Conservation (phyloP, 2,329 filamentous ascomycete genomes). For the Fusarium sp. region DNA sequence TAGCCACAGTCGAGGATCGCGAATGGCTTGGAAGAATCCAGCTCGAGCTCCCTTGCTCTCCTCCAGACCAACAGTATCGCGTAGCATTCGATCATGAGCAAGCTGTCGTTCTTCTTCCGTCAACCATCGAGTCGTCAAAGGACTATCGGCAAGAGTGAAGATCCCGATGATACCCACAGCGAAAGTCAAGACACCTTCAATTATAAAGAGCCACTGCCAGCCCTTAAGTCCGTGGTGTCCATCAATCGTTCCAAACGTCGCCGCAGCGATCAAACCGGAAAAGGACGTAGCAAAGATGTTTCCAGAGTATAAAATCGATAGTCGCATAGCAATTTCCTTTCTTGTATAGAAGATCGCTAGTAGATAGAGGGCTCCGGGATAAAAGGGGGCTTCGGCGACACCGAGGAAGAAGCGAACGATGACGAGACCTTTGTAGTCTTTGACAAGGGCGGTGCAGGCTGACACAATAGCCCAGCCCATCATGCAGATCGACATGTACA, state of each 20-base stretch:
- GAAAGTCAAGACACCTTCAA: slow-evolving; percentile 48
- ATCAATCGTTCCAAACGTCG: slow-evolving; percentile 51
- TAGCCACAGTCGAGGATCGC: slow-evolving; percentile 47
- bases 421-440: slow-evolving; percentile 46
- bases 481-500: slow-evolving; percentile 56
- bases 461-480: slow-evolving; percentile 55
- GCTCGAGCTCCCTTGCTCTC: slow-evolving; percentile 54
- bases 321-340: slow-evolving; percentile 50
- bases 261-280: slow-evolving; percentile 57
- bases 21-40: slow-evolving; percentile 46
- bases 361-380: slow-evolving; percentile 57
- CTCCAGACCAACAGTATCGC: slow-evolving; percentile 45
- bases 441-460: slow-evolving; percentile 56
- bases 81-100: slow-evolving; percentile 54
- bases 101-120: slow-evolving; percentile 53
- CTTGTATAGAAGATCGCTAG: slow-evolving; percentile 56
- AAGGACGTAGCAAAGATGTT: slow-evolving; percentile 53
- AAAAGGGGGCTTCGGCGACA: slow-evolving; percentile 66
- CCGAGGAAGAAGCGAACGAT: slow-evolving; percentile 59
- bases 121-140: slow-evolving; percentile 52
- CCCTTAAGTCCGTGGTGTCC: slow-evolving; percentile 44
- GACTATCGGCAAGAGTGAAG: slow-evolving; percentile 52
- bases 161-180: slow-evolving; percentile 47
- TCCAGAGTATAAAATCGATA: slow-evolving; percentile 46
- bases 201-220: slow-evolving; percentile 52